Base-by-base conservation (phyloP, 257 asterid species). In the Nicotiana attenuata region DNA sequence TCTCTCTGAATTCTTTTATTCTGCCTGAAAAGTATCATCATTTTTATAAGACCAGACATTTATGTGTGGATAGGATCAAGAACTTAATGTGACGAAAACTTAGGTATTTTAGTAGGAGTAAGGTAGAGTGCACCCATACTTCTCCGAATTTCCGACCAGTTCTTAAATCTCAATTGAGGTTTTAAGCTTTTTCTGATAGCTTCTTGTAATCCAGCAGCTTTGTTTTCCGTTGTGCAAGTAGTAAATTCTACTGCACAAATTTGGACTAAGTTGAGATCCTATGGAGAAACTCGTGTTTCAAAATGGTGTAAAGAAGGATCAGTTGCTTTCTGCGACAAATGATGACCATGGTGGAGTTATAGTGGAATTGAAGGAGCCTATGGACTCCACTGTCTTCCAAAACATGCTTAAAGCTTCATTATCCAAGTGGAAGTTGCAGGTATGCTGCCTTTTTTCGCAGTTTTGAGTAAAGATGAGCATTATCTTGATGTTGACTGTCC, bases 341-440 rank as follows among this genome's bases (percentile, higher is more conserved):
- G 97, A 93, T 65, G 92, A 91, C 47, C 91, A 90, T 81, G 97
- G 87, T 35, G 97, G 97, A 50, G 84, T 90, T 67, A 88, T 90
- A 47, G 93, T 91, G 78, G 97, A 90, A 73, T 24, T 93, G 88
- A 52, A 88, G 88, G 92, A 88, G 82, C 84, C 89, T 38, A 89
- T 93, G 90, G 92, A 90, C 73, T 89, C 92, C 35, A 59, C 52
- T 35, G 55, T 78, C 63, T 93, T 93, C 61, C 75, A 84, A 65
- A 55, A 87, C 81, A 65, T 81, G 83, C 95, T 93, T 47, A 89
- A 81, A 85, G 87, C 82, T 85, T 91, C 97, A 28, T 60, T 93
- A 61, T 82, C 86, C 38, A 86, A 81, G 50, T 93, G 97, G 97
- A 89, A 85, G 82, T 81, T 88, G 86, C 93, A 89, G 97, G 97